Evolutionary conservation across 2,329 filamentous ascomycete genomes (phyloP).

Genomic region (Epichloe elymi): DNA sequence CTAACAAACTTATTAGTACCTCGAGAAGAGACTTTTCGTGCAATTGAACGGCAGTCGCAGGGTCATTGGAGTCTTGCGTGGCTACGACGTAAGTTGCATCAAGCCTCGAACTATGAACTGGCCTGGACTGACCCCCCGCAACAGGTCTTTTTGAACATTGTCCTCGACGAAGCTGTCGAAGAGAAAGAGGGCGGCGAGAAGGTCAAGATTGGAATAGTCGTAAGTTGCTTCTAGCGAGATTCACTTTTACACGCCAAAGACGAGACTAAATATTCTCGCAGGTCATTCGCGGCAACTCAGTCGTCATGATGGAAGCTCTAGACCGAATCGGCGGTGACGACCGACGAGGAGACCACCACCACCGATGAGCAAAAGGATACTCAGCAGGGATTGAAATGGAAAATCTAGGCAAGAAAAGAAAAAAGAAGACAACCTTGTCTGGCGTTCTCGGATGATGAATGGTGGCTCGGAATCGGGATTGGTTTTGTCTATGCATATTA

Average conservation of each 20-base stretch:
- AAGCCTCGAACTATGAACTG: background rate
- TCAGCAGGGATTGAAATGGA: conserved; percentile 6
- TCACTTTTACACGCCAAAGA: background rate
- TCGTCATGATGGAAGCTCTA: conserved; percentile 89
- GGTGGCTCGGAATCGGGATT: conserved; percentile 4
- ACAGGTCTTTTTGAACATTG: conserved; percentile 95
- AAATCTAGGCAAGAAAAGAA: background rate
- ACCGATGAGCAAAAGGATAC: conserved; percentile 12
- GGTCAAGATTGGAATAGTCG: conserved; percentile 81
- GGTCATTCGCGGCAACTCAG: conserved; percentile 95
- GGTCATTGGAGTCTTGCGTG: conserved; percentile 84
- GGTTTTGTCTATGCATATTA: background rate
- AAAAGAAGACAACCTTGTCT: conserved; percentile 11
- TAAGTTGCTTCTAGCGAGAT: conserved; percentile 30
- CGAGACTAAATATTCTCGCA: conserved; percentile 22
- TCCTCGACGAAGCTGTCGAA: conserved; percentile 91
- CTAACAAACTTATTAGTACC: conserved; percentile 53
- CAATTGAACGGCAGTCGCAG: conserved; percentile 97
- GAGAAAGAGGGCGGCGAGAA: conserved; percentile 90
- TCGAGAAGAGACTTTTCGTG: conserved; percentile 97
- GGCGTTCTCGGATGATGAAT: conserved; percentile 21
- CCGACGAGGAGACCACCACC: conserved; percentile 21
- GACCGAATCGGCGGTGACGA: conserved; percentile 55
- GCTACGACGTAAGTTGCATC: conserved; percentile 71
- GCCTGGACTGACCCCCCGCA: background rate